These are phyloP conservation scores for Cladosporium sp. DNA, from an alignment of 2,329 filamentous ascomycete species.

Conservation along the genomic window DNA sequence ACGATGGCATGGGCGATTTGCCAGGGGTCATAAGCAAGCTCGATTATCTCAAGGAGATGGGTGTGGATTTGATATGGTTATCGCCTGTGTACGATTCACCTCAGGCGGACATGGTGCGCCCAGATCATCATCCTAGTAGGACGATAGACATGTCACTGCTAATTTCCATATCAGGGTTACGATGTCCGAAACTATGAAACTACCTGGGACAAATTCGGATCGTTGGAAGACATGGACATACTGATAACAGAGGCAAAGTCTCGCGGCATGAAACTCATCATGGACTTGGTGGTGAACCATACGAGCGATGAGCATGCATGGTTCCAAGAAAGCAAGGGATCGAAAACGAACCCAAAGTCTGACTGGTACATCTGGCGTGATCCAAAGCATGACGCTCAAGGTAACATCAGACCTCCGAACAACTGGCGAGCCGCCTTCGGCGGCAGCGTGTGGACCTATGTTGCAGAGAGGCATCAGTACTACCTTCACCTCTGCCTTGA, in stretches of 20 bases:
- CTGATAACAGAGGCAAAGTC: constrained; percentile 41
- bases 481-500: constrained; percentile 72
- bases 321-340: constrained; percentile 53
- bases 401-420: constrained; percentile 53
- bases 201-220: constrained; percentile 46
- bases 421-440: constrained; percentile 57
- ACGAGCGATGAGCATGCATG: constrained; percentile 49
- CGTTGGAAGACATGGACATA: constrained; percentile 42
- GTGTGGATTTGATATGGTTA: constrained; percentile 62
- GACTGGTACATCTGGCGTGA: constrained; percentile 66
- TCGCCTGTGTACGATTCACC: constrained; percentile 60
- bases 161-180: constrained; percentile 60
- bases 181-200: constrained; percentile 49
- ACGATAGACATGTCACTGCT: constrained; percentile 48
- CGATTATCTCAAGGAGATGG: constrained; percentile 1
- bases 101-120: constrained; percentile 46
- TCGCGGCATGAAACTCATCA: constrained; percentile 45
- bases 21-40: constrained; percentile 6
- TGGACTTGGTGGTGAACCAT: constrained; percentile 25
- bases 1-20: constrained; percentile 6
- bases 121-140: constrained; percentile 23
- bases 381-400: constrained; percentile 49
- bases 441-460: constrained; percentile 62
- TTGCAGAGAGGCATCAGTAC: constrained; percentile 68
- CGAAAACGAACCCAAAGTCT: constrained; percentile 50